These are phyloP conservation scores for Flaveria ramosissima DNA, from an alignment of 129 eudicot species.

Conservation along the genomic window DNA sequence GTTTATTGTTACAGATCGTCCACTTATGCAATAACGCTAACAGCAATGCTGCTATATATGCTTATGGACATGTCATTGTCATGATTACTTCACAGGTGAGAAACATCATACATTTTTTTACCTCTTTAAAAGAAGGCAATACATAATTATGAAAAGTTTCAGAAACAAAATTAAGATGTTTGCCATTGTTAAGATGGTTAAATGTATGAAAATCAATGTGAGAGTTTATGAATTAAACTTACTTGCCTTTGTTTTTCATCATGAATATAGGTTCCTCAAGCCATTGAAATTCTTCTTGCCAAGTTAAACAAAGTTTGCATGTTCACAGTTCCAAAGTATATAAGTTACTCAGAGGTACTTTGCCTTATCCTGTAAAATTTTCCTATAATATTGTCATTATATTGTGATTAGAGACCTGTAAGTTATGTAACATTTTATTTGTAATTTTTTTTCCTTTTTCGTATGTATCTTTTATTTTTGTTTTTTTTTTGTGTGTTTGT, in stretches of 20 bases:
- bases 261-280: conserved; percentile 57
- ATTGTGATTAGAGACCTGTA: neutral
- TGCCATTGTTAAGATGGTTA: neutral
- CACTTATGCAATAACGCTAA: conserved; percentile 47
- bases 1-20: conserved; percentile 58
- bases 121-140: conserved; percentile 16
- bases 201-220: neutral
- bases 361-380: conserved; percentile 11
- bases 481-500: neutral
- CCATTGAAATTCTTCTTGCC: conserved; percentile 87
- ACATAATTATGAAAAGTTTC: conserved; percentile 3
- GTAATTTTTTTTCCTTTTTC: neutral
- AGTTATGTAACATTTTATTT: neutral
- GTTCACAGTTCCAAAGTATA: conserved; percentile 83
- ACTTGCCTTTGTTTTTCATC: conserved; percentile 14
- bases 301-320: conserved; percentile 81
- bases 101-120: conserved; percentile 11
- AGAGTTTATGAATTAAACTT: neutral
- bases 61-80: conserved; percentile 72
- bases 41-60: conserved; percentile 49
- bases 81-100: conserved; percentile 83
- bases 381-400: conserved; percentile 22
- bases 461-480: neutral
- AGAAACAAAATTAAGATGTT: neutral
- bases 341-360: conserved; percentile 77